These are phyloP conservation scores for Aspergillus sp. DNA, from an alignment of 2,329 filamentous ascomycete genomes.

Conservation along the genomic window DNA sequence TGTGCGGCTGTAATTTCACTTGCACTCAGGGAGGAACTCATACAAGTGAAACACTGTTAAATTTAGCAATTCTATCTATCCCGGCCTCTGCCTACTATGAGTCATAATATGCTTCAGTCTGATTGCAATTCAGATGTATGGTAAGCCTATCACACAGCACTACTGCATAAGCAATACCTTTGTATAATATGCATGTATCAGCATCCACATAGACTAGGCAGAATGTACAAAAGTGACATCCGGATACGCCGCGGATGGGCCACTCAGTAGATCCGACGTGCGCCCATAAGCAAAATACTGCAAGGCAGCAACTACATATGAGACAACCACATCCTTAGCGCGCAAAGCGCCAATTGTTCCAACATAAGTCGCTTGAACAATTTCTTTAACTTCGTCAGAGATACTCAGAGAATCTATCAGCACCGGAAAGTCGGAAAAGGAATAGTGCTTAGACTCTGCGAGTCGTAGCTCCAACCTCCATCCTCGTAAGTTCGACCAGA, in stretches of 20 bases:
- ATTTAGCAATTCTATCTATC: too few relatives aligned
- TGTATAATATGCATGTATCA: fast-evolving
- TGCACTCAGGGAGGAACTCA: too few relatives aligned
- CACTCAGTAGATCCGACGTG: not conserved
- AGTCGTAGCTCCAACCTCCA: slow-evolving; percentile 22
- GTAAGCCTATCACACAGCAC: too few relatives aligned
- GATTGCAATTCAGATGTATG: too few relatives aligned
- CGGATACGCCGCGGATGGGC: not conserved
- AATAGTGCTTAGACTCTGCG: slow-evolving; percentile 19
- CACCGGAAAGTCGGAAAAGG: slow-evolving; percentile 20
- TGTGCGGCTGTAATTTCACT: too few relatives aligned
- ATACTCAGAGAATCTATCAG: not conserved
- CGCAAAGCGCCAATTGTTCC: not conserved
- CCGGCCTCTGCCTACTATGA: too few relatives aligned
- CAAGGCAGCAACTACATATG: not conserved
- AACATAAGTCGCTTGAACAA: not conserved
- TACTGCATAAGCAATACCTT: too few relatives aligned
- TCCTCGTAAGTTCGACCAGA: slow-evolving; percentile 15
- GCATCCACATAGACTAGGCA: too few relatives aligned
- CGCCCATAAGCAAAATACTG: not conserved
- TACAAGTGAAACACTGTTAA: too few relatives aligned
- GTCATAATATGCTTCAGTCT: too few relatives aligned
- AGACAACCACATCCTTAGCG: not conserved
- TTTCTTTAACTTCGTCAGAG: not conserved
- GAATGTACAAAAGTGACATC: not conserved